Evolutionary conservation across 345 rosid species (phyloP).

Genomic region (Eutrema yunnanense): DNA sequence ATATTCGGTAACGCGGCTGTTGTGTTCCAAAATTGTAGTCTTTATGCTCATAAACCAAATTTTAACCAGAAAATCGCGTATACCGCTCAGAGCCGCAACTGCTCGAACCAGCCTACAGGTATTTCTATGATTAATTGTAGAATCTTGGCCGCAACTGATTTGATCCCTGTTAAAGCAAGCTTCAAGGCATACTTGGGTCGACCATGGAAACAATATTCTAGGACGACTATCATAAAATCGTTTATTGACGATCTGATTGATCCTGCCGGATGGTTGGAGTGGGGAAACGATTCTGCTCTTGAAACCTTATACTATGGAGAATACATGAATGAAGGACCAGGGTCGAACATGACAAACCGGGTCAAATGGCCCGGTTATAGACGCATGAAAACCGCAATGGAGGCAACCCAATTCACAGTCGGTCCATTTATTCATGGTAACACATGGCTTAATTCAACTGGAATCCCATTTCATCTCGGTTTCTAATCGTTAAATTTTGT

Average conservation of each 20-base stretch:
- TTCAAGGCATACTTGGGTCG: conserved; percentile 64
- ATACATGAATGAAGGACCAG: conserved; percentile 62
- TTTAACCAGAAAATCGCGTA: conserved; percentile 43
- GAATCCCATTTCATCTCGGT: conserved; percentile 36
- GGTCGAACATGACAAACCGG: conserved; percentile 54
- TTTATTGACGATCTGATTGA: conserved; percentile 56
- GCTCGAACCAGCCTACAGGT: conserved; percentile 56
- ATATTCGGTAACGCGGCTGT: conserved; percentile 70
- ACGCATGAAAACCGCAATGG: conserved; percentile 37
- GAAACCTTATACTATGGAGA: conserved; percentile 66
- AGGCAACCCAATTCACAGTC: conserved; percentile 57
- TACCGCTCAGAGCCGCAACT: conserved; percentile 71
- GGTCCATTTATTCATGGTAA: conserved; percentile 51
- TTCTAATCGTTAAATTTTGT: not conserved
- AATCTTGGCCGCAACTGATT: conserved; percentile 56
- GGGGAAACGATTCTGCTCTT: conserved; percentile 48
- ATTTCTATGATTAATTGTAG: conserved; percentile 58
- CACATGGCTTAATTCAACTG: conserved; percentile 61
- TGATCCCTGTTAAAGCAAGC: conserved; percentile 42
- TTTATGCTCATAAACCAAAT: conserved; percentile 70
- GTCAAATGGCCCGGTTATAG: conserved; percentile 74
- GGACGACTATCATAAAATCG: conserved; percentile 53
- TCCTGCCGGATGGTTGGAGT: conserved; percentile 76
- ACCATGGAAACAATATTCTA: conserved; percentile 72
- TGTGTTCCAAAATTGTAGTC: conserved; percentile 59